These are phyloP conservation scores for Echium plantagineum DNA, from an alignment of 257 asterid genomes.

Conservation along the genomic window DNA sequence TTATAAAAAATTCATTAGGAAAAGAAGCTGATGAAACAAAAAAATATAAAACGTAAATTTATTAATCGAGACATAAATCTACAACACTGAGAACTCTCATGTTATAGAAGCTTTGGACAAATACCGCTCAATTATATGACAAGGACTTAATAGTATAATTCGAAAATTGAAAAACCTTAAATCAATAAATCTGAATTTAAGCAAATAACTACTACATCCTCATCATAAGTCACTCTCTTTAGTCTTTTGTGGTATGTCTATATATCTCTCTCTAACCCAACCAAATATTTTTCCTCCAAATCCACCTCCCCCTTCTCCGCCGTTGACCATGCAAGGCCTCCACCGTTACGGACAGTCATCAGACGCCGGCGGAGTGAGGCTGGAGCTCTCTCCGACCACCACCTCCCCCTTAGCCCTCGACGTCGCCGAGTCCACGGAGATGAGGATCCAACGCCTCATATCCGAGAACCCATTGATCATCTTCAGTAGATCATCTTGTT, in stretches of 20 bases:
- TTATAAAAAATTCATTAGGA: too few relatives aligned
- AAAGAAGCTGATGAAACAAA: too few relatives aligned
- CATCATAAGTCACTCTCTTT: neutral
- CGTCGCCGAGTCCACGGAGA: slow-evolving; percentile 57
- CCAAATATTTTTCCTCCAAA: neutral
- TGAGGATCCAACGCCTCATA: slow-evolving; percentile 70
- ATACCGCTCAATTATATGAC: too few relatives aligned
- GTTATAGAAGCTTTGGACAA: too few relatives aligned
- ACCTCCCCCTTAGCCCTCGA: slow-evolving; percentile 59
- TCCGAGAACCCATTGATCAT: slow-evolving; percentile 78
- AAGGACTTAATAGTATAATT: too few relatives aligned
- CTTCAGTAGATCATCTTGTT: slow-evolving; percentile 73
- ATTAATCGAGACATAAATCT: too few relatives aligned
- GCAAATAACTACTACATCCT: neutral
- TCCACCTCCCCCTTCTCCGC: neutral
- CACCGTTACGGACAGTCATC: slow-evolving; percentile 5
- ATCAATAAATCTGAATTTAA: too few relatives aligned
- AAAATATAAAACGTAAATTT: too few relatives aligned
- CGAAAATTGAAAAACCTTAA: too few relatives aligned
- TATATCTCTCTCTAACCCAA: neutral
- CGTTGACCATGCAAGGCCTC: slow-evolving; percentile 40
- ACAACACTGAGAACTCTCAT: too few relatives aligned
- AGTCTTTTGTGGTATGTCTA: neutral
- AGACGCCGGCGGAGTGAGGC: slow-evolving; percentile 42
- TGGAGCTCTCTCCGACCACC: slow-evolving; percentile 49